These are phyloP conservation scores for Lunularia cruciata DNA, from an alignment of 225 moss, liverwort and hornwort species.

Conservation along the genomic window DNA sequence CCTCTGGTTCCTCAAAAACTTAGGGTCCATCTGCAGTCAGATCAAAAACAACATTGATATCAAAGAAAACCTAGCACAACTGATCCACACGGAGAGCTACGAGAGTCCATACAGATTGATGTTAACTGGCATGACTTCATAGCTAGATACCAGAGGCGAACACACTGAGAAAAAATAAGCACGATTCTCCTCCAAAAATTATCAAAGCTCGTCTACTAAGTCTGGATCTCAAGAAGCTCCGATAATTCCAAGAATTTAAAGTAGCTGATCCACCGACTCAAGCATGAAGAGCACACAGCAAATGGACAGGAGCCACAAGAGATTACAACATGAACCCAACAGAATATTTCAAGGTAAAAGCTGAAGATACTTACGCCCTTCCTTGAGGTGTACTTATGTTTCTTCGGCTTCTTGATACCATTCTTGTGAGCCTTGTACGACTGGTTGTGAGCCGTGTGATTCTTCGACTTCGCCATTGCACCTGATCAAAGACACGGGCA, in stretches of 20 bases:
- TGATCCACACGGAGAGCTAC: too few relatives aligned
- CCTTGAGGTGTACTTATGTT: conserved; percentile 83
- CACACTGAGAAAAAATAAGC: too few relatives aligned
- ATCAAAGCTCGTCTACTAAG: too few relatives aligned
- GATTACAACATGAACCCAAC: neutral
- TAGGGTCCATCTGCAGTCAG: conserved; percentile 75
- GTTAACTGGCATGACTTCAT: too few relatives aligned
- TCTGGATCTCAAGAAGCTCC: neutral
- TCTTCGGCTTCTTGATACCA: conserved; percentile 96
- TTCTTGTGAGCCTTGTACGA: conserved; percentile 93
- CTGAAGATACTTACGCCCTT: conserved; percentile 57
- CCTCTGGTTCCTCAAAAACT: conserved; percentile 92
- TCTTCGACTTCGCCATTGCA: conserved; percentile 89
- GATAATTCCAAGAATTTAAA: too few relatives aligned
- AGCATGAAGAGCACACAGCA: too few relatives aligned
- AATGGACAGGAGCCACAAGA: too few relatives aligned
- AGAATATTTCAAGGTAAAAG: neutral
- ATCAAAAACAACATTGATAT: neutral
- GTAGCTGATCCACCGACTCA: neutral
- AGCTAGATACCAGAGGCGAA: too few relatives aligned
- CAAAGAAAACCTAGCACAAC: too few relatives aligned
- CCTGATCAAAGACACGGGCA: conserved; percentile 20
- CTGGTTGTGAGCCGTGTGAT: conserved; percentile 94
- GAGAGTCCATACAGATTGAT: too few relatives aligned
- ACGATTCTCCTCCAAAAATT: too few relatives aligned